Percentiles rank a stretch among this genome's conserved stretches.
Evolutionary conservation across 768 basidiomycete species (phyloP).

Genomic region (Lactarius evosmus): DNA sequence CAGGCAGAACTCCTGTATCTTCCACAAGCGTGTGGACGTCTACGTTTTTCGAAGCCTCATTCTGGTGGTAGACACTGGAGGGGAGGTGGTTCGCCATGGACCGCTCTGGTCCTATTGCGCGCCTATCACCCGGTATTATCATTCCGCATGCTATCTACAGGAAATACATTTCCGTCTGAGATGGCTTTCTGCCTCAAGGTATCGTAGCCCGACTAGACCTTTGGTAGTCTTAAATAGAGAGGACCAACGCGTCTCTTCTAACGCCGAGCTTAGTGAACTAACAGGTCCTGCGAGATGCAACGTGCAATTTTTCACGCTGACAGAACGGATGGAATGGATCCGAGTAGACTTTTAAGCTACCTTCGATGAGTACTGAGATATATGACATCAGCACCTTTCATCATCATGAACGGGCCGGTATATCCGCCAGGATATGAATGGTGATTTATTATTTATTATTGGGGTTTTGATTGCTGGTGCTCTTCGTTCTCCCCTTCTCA

Average conservation of each 20-base stretch:
- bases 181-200: not conserved
- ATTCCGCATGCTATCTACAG: not conserved
- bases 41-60: not conserved
- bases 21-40: too few species aligned
- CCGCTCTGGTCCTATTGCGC: too few species aligned
- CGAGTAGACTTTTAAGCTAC: too few species aligned
- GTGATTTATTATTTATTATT: too few species aligned
- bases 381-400: not conserved
- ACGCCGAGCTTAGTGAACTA: not conserved
- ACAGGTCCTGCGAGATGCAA: not conserved
- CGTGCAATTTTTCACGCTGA: not conserved
- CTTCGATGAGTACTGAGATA: too few species aligned
- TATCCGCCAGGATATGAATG: not conserved
- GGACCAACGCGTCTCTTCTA: not conserved
- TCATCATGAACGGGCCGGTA: not conserved
- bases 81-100: not conserved
- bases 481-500: not conserved
- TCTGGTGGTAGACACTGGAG: not conserved
- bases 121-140: not conserved
- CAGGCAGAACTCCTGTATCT: not conserved
- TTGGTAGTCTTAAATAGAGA: not conserved
- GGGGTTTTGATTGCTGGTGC: not conserved
- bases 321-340: not conserved
- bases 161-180: not conserved
- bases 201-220: not conserved